These are phyloP conservation scores for Ulmus americana DNA, from an alignment of 331 rosid genomes.

Conservation along the genomic window DNA sequence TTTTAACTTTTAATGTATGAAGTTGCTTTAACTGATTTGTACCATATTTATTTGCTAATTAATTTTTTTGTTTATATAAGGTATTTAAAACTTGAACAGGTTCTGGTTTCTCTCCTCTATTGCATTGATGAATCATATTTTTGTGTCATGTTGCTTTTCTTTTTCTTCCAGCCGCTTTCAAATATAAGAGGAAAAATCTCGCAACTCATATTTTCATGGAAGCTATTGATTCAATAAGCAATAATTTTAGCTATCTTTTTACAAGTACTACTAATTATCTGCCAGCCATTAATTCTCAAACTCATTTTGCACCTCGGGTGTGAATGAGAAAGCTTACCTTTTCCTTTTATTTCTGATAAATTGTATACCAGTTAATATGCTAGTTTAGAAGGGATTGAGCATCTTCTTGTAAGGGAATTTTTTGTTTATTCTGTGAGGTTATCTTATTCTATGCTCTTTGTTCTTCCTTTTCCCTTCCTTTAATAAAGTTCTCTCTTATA, in stretches of 20 bases:
- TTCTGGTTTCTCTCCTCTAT: conserved; percentile 5
- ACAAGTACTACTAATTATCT: not conserved
- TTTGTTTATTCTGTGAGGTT: too few relatives aligned
- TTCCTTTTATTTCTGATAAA: not conserved
- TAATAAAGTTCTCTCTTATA: not conserved
- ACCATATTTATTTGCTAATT: conserved; percentile 1
- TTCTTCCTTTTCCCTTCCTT: not conserved
- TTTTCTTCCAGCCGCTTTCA: not conserved
- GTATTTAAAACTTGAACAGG: not conserved
- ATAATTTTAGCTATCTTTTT: not conserved
- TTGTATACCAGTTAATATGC: not conserved
- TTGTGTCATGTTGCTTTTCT: not conserved
- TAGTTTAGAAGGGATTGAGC: too few relatives aligned
- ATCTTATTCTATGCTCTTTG: not conserved
- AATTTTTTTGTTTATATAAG: conserved; percentile 2
- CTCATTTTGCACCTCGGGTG: not conserved
- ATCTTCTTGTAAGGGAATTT: too few relatives aligned
- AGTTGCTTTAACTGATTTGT: conserved; percentile 2
- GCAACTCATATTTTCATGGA: not conserved
- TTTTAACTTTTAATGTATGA: conserved; percentile 17
- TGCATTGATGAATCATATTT: conserved; percentile 1
- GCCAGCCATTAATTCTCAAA: not conserved
- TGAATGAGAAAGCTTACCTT: not conserved
- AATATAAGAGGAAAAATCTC: not conserved
- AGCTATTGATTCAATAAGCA: not conserved